These are phyloP conservation scores for Phytophthora pini DNA, from an alignment of 352 stramenopile species.

Conservation along the genomic window DNA sequence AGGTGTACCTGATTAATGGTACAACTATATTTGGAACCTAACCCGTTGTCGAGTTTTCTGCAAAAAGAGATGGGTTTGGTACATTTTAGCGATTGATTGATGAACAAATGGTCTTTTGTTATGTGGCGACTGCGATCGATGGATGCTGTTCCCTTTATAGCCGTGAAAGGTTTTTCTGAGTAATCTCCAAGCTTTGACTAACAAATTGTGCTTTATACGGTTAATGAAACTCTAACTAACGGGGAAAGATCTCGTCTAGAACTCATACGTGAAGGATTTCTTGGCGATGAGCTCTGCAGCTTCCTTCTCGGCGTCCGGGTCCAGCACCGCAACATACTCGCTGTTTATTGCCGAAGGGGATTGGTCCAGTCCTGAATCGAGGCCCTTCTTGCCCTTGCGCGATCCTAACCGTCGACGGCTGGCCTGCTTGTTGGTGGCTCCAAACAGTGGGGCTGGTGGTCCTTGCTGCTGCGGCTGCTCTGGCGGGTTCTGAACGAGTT, in stretches of 20 bases:
- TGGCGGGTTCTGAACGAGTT: constrained; percentile 2
- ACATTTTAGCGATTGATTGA: no score
- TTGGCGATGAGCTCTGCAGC: constrained; percentile 37
- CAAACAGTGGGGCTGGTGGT: constrained; percentile 21
- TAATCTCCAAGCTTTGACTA: no score
- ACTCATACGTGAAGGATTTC: constrained; percentile 58
- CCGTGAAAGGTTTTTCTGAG: no score
- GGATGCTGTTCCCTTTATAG: no score
- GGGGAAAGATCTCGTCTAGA: constrained; percentile 21
- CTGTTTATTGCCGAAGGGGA: constrained; percentile 43
- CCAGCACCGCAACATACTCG: constrained; percentile 44
- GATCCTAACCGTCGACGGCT: constrained; percentile 26
- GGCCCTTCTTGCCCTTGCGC: constrained; percentile 21
- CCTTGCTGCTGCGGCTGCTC: constrained; percentile 8
- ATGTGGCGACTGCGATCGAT: no score
- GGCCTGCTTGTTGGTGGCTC: constrained; percentile 17
- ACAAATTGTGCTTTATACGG: constrained; percentile 1
- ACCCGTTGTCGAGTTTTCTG: no score
- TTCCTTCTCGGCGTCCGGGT: constrained; percentile 35
- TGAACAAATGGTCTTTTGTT: no score
- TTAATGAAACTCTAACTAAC: constrained; percentile 19
- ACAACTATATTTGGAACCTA: no score
- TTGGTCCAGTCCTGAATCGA: constrained; percentile 30
- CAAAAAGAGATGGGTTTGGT: no score
- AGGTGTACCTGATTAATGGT: no score